A percentile compares a stretch with the other conserved stretches of the same genome.
These are phyloP conservation scores for Penicillium longicatenatum DNA, from an alignment of 495 filamentous ascomycete genomes.

Conservation along the genomic window DNA sequence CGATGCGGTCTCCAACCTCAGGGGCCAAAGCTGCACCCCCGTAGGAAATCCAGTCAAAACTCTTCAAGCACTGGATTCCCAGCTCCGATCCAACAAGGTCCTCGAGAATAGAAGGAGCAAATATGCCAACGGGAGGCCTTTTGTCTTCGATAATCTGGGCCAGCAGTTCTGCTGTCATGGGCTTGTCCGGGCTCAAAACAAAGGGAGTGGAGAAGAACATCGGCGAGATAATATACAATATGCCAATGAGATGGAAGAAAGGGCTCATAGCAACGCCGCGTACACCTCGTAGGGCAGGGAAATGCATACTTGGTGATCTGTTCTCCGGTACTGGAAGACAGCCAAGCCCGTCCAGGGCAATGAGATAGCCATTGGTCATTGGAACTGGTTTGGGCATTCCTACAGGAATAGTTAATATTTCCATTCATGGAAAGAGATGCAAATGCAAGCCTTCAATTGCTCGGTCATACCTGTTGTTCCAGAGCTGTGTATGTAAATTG, in stretches of 20 bases:
- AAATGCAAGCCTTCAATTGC: not conserved
- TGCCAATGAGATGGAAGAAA: conserved; percentile 19
- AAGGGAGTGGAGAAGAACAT: conserved; percentile 2
- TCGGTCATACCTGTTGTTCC: conserved; percentile 50
- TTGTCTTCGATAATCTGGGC: conserved; percentile 11
- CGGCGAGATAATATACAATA: conserved; percentile 1
- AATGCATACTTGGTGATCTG: not conserved
- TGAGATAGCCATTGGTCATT: conserved; percentile 45
- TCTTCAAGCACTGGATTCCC: conserved; percentile 2
- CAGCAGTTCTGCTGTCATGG: conserved; percentile 9
- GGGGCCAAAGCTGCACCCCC: conserved; percentile 14
- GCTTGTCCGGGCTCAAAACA: conserved; percentile 8
- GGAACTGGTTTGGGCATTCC: conserved; percentile 51
- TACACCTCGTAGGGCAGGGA: conserved; percentile 40
- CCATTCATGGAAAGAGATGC: not conserved
- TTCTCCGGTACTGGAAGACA: conserved; percentile 29
- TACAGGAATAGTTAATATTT: conserved; percentile 1
- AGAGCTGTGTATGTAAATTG: conserved; percentile 57
- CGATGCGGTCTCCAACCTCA: conserved; percentile 8
- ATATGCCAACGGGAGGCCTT: not conserved
- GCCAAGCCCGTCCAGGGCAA: conserved; percentile 37
- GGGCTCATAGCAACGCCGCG: conserved; percentile 45
- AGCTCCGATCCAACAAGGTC: conserved; percentile 10
- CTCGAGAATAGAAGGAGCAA: conserved; percentile 9
- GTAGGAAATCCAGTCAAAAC: conserved; percentile 5